Percentiles rank a stretch among this genome's conserved stretches.
phyloP scores from a whole-genome alignment of 768 basidiomycete genomes.

The Kwoniella dendrophila region DNA sequence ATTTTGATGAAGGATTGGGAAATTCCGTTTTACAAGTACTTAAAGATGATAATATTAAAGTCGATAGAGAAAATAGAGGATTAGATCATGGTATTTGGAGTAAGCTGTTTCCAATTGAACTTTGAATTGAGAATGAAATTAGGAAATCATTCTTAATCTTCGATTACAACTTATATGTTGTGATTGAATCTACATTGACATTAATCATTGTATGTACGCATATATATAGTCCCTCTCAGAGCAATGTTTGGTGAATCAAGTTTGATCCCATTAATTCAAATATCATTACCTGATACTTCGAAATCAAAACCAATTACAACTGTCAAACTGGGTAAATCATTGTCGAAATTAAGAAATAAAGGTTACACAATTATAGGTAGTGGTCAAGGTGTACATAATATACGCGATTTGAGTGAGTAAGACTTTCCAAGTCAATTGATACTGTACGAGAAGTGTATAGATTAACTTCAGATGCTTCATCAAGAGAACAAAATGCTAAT shows the following conservation, averaged over 20 bases:
- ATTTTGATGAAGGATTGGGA: conserved; percentile 20
- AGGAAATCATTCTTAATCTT: too few relatives aligned
- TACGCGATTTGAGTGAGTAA: conserved; percentile 47
- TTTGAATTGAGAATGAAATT: too few relatives aligned
- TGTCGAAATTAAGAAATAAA: conserved; percentile 36
- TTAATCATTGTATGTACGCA: not conserved
- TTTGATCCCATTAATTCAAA: conserved; percentile 40
- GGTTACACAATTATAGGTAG: conserved; percentile 48
- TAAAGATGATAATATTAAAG: conserved; percentile 19
- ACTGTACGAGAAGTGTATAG: too few relatives aligned
- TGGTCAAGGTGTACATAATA: conserved; percentile 52
- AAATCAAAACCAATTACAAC: conserved; percentile 18
- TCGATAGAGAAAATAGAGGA: conserved; percentile 32
- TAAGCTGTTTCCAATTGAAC: conserved; percentile 34
- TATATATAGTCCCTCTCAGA: conserved; percentile 38
- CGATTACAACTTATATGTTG: too few relatives aligned
- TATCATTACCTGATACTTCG: conserved; percentile 45
- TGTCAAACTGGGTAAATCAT: conserved; percentile 47
- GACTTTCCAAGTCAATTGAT: not conserved
- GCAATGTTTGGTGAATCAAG: conserved; percentile 35
- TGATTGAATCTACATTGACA: too few relatives aligned
- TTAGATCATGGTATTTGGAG: conserved; percentile 52
- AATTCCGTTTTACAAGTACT: conserved; percentile 22
- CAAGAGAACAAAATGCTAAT: too few relatives aligned
- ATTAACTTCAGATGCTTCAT: too few relatives aligned